These are phyloP conservation scores for Colletotrichum eremochloae DNA, from an alignment of 2,329 filamentous ascomycete species.

Conservation along the genomic window DNA sequence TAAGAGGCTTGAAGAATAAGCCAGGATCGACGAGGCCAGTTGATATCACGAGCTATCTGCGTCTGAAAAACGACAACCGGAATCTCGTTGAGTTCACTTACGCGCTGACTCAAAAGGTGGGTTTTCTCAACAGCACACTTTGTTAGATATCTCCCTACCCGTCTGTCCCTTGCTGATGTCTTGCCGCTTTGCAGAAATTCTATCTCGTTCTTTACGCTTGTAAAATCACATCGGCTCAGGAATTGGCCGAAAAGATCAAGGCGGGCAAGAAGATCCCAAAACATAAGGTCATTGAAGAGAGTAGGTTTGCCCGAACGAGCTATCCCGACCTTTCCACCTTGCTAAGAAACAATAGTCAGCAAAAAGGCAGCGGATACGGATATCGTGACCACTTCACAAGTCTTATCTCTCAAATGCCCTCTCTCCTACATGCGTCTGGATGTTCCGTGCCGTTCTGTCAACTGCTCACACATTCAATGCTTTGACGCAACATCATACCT, in stretches of 20 bases:
- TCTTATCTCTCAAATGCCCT: slow-evolving; percentile 93
- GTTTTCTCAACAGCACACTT: slow-evolving; percentile 47
- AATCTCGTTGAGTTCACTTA: slow-evolving; percentile 92
- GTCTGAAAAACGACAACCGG: slow-evolving; percentile 71
- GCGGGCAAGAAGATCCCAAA: slow-evolving; percentile 81
- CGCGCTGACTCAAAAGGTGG: slow-evolving; percentile 88
- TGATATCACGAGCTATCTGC: slow-evolving; percentile 85
- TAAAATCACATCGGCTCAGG: slow-evolving; percentile 76
- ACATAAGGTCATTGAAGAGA: slow-evolving; percentile 84
- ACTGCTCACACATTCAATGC: slow-evolving; percentile 92
- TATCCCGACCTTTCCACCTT: not conserved
- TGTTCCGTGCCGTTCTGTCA: slow-evolving; percentile 81
- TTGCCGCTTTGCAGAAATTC: slow-evolving; percentile 69
- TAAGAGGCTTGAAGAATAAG: slow-evolving; percentile 95
- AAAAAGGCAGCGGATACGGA: slow-evolving; percentile 88
- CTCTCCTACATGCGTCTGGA: slow-evolving; percentile 87
- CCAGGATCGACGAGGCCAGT: slow-evolving; percentile 94
- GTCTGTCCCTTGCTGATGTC: slow-evolving; percentile 41
- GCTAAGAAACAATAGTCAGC: slow-evolving; percentile 69
- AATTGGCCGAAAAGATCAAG: slow-evolving; percentile 77
- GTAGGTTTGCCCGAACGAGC: slow-evolving; percentile 63
- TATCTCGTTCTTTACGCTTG: slow-evolving; percentile 83
- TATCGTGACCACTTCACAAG: slow-evolving; percentile 87
- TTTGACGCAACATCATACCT: slow-evolving; percentile 95
- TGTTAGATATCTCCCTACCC: slow-evolving; percentile 10